phyloP scores from a whole-genome alignment of 306 rosid species.

The Glycyrrhiza uralensis region DNA sequence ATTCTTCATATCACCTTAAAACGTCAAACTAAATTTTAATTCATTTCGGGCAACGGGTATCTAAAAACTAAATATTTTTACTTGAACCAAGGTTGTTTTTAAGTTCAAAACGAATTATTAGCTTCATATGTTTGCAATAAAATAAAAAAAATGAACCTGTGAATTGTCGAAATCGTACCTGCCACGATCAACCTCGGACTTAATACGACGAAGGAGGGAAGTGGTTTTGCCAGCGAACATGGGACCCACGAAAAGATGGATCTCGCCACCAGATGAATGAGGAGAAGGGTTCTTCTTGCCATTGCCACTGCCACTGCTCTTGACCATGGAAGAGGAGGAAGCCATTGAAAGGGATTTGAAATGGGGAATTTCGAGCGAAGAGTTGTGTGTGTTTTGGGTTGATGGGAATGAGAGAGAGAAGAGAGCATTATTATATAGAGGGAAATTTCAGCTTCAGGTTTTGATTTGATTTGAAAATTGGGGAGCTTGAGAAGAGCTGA shows the following conservation, averaged over 20 bases:
- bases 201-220: constrained; percentile 78
- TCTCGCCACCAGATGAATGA: constrained; percentile 61
- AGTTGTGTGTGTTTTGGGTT: neutral
- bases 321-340: constrained; percentile 27
- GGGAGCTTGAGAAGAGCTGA: neutral
- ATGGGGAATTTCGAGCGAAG: neutral
- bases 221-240: constrained; percentile 98
- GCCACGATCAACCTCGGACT: constrained; percentile 58
- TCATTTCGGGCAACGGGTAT: neutral
- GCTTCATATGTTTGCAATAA: no score
- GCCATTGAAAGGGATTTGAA: constrained; percentile 27
- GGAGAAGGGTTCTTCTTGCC: neutral
- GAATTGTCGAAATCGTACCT: constrained; percentile 34
- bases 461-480: neutral
- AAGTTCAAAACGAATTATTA: neutral
- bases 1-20: neutral
- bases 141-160: neutral
- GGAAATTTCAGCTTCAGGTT: neutral
- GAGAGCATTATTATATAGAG: constrained; percentile 25
- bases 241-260: constrained; percentile 88
- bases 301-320: constrained; percentile 2
- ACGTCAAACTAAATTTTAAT: neutral
- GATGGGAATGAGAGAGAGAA: neutral
- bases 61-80: neutral
- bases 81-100: neutral